phyloP scores from a whole-genome alignment of 2,329 filamentous ascomycete species.

The Microdochium bolleyi region DNA sequence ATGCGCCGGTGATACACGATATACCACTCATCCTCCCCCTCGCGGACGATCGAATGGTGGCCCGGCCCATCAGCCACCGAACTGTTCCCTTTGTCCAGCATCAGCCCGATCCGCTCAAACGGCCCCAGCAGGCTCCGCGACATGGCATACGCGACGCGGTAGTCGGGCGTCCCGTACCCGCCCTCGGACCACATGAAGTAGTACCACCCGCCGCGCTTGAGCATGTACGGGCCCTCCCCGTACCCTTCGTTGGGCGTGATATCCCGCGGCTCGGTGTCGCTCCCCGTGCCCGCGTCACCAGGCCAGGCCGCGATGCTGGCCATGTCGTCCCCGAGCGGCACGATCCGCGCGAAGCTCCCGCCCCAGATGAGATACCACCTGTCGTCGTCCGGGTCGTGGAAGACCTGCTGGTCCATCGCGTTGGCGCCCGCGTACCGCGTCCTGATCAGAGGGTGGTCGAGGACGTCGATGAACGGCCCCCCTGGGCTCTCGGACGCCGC shows the following conservation, averaged over 20 bases:
- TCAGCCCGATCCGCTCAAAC: slow-evolving; percentile 1
- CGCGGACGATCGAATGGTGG: slow-evolving; percentile 1
- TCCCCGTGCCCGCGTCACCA: no score
- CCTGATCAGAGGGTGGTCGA: neutral
- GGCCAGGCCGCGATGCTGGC: neutral
- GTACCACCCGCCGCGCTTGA: slow-evolving; percentile 2
- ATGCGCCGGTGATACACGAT: slow-evolving; percentile 3
- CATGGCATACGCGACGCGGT: slow-evolving; percentile 2
- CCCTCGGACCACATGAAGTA: slow-evolving; percentile 5
- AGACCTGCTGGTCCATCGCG: slow-evolving; percentile 3
- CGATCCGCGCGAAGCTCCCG: slow-evolving; percentile 1
- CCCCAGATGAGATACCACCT: slow-evolving; percentile 3
- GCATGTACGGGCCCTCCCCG: slow-evolving; percentile 2
- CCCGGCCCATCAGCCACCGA: slow-evolving; percentile 2
- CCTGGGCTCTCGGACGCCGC: neutral
- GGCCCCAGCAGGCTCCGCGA: slow-evolving; percentile 1
- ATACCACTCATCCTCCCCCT: slow-evolving; percentile 2
- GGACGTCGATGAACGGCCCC: slow-evolving; percentile 2
- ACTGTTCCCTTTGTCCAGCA: slow-evolving; percentile 1
- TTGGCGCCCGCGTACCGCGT: neutral
- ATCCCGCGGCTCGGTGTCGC: neutral
- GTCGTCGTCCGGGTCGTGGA: slow-evolving; percentile 1
- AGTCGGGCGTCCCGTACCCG: slow-evolving; percentile 2
- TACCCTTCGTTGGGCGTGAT: slow-evolving; percentile 3
- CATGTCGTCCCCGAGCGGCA: slow-evolving; percentile 3